A percentile compares a stretch with the other conserved stretches of the same genome.
These are phyloP conservation scores for Komagataea norvegica DNA, from an alignment of 1,139 yeast species.

Conservation along the genomic window DNA sequence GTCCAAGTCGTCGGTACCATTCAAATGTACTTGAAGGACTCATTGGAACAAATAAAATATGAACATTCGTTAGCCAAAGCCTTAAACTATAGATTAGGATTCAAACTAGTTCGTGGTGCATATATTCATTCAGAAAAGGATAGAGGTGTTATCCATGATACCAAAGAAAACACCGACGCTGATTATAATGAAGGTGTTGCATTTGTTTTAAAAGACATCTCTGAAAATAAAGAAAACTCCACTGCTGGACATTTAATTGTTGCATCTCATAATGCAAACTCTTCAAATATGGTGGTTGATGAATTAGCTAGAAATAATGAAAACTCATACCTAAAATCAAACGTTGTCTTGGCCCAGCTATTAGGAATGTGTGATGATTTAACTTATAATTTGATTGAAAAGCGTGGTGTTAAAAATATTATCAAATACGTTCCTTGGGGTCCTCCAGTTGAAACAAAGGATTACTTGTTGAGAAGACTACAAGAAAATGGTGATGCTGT, in stretches of 20 bases:
- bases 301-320: slow-evolving; percentile 35
- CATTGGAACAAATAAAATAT: slow-evolving; percentile 52
- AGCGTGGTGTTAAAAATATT: slow-evolving; percentile 65
- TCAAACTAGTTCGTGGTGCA: slow-evolving; percentile 96
- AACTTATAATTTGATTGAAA: slow-evolving; percentile 66
- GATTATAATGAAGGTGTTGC: slow-evolving; percentile 72
- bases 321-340: slow-evolving; percentile 42
- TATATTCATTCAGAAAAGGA: slow-evolving; percentile 86
- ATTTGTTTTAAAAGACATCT: slow-evolving; percentile 54
- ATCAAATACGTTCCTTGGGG: slow-evolving; percentile 99
- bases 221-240: slow-evolving; percentile 42
- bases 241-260: slow-evolving; percentile 82
- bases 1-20: slow-evolving; percentile 83
- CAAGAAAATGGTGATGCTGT: slow-evolving; percentile 98
- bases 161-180: slow-evolving; percentile 72
- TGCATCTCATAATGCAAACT: slow-evolving; percentile 83
- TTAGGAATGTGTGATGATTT: slow-evolving; percentile 95
- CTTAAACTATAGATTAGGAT: slow-evolving; percentile 68
- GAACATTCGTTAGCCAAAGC: slow-evolving; percentile 65
- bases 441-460: slow-evolving; percentile 91
- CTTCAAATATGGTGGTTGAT: slow-evolving; percentile 67
- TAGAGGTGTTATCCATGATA: slow-evolving; percentile 65
- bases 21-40: slow-evolving; percentile 83
- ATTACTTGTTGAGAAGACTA: slow-evolving; percentile 81
- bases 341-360: slow-evolving; percentile 84